phyloP scores from a whole-genome alignment of 2,329 filamentous ascomycete genomes.

The Alternaria alternata region DNA sequence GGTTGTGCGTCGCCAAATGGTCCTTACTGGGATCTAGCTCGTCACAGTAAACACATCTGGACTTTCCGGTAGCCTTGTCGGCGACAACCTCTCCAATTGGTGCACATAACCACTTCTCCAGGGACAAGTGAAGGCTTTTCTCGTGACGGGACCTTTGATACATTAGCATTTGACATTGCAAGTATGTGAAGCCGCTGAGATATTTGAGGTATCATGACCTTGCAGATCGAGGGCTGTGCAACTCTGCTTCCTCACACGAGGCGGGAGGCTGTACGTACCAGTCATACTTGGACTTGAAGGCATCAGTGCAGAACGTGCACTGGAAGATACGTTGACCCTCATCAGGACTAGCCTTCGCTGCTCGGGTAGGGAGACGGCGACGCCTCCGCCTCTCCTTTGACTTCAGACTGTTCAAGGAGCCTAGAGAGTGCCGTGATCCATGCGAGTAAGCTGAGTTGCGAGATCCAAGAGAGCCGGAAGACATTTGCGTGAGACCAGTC shows the following conservation, averaged over 20 bases:
- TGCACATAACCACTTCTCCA: slow-evolving; percentile 62
- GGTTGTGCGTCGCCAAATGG: slow-evolving; percentile 68
- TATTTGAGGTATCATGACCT: too few relatives aligned
- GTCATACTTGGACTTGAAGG: slow-evolving; percentile 53
- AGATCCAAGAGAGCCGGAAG: slow-evolving; percentile 62
- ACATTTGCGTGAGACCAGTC: slow-evolving; percentile 59
- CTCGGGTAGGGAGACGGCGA: slow-evolving; percentile 57
- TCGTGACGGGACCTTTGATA: slow-evolving; percentile 52
- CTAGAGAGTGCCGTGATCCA: slow-evolving; percentile 64
- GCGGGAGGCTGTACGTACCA: slow-evolving; percentile 32
- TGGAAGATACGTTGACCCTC: slow-evolving; percentile 41
- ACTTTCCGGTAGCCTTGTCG: slow-evolving; percentile 64
- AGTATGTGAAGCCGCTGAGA: neutral
- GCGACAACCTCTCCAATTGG: slow-evolving; percentile 65
- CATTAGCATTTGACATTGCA: neutral
- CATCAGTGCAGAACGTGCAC: slow-evolving; percentile 52
- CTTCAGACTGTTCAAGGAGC: slow-evolving; percentile 63
- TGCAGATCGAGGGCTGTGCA: too few relatives aligned
- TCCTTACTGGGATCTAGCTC: slow-evolving; percentile 61
- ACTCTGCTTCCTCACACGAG: too few relatives aligned
- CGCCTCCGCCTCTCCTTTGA: slow-evolving; percentile 65
- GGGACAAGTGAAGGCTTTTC: slow-evolving; percentile 49
- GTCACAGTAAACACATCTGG: slow-evolving; percentile 67
- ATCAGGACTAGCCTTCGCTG: slow-evolving; percentile 33
- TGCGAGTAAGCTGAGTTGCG: slow-evolving; percentile 66